Evolutionary conservation across 2,329 filamentous ascomycete species (phyloP), one percentile per base, ranked within the genome.

Genomic region (Colletotrichum sp.): DNA sequence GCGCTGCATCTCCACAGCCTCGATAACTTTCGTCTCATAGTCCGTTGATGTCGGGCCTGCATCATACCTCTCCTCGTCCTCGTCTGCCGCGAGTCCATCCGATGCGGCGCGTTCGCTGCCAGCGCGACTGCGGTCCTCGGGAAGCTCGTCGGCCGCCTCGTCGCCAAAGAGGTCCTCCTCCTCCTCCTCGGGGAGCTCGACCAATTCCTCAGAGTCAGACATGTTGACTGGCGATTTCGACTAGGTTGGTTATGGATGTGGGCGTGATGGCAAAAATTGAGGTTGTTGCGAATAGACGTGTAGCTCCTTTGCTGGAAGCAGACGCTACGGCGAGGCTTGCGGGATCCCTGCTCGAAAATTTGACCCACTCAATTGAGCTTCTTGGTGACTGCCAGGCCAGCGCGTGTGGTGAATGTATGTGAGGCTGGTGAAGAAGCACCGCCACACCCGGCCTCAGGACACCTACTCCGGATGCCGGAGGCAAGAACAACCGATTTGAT

Each of bases 151-250:
- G 48, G 86, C 90, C 14, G 59, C 70, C 68, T 89, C 90, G 73
- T 92, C 91, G 68, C 91, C 92, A 77, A 93, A 93, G 61, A 93
- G 87, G 81, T 93, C 92, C 80, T 92, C 91, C 73, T 86, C 90
- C 66, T 89, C 89, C 72, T 91, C 90, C 72, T 90, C 86, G 74
- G 85, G 84, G 66, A 84, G 79, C 70, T 90, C 89, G 79, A 90
- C 82, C 70, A 85, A 84, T 70, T 91, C 90, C 77, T 92, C 90
- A 2, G 89, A 90, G 79, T 91, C 90, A 21, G 90, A 92, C 90
- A 92, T 92, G 64, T 59, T 81, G 78, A 32, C 24, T 60, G 59
- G 55, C 13, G 34, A 24, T 64, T 8, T 39, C 13, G 36, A 55
- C n/a, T 21, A 12, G 18, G 18, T 10, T 30, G n/a, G 3, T 13